Percentiles rank a stretch among this genome's conserved stretches.
Conservation (phyloP, 1,139 yeast species). For the Pichia kudriavzevii region DNA sequence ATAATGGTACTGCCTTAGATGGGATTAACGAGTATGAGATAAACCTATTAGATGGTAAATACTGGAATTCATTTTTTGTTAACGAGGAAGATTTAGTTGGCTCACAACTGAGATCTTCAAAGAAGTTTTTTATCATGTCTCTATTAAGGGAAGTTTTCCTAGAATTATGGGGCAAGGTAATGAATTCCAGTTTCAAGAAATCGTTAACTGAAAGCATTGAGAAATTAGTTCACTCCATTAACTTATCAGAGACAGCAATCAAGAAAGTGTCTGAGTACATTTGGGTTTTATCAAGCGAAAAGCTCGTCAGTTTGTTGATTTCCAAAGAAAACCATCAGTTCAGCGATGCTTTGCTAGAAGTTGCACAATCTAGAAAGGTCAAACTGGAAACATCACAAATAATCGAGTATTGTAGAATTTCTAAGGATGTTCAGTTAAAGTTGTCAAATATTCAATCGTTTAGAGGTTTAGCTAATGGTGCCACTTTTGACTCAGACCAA, state of each 20-base stretch:
- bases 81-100: conserved; percentile 2
- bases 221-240: background rate
- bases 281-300: conserved; percentile 20
- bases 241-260: background rate
- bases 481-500: conserved; percentile 3
- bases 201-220: conserved; percentile 1
- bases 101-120: conserved; percentile 18
- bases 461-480: conserved; percentile 1
- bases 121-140: conserved; percentile 27
- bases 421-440: background rate
- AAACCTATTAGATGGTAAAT: conserved; percentile 24
- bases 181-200: conserved; percentile 1
- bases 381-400: conserved; percentile 2
- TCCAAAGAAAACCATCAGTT: conserved; percentile 14
- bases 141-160: conserved; percentile 36
- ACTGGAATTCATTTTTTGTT: conserved; percentile 26
- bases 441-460: background rate
- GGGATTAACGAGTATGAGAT: conserved; percentile 8
- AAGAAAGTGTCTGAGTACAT: conserved; percentile 6
- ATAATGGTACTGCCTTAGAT: conserved; percentile 6
- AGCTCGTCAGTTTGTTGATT: conserved; percentile 12
- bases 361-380: conserved; percentile 4
- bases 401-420: conserved; percentile 1
- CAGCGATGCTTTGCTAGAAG: conserved; percentile 4
- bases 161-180: conserved; percentile 23